Conservation (phyloP, 2,329 filamentous ascomycete species). For the Decorospora gaudefroyi region DNA sequence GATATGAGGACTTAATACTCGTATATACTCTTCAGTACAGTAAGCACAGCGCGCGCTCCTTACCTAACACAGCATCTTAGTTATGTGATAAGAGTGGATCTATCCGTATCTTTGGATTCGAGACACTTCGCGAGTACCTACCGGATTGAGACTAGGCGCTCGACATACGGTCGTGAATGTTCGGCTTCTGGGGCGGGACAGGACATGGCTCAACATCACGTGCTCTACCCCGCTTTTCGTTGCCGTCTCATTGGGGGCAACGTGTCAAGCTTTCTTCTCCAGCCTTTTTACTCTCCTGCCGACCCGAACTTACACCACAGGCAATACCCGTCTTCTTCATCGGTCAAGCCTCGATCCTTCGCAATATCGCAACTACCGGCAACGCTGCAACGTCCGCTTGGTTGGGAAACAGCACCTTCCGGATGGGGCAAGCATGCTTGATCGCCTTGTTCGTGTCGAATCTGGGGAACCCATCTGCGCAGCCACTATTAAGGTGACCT, state of each 20-base stretch:
- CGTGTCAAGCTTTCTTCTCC: not conserved
- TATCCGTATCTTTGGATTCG: constrained; percentile 16
- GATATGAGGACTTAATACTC: too few species aligned
- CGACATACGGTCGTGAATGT: constrained; percentile 1
- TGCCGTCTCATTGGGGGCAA: not conserved
- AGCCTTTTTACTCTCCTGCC: not conserved
- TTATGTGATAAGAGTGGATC: constrained; percentile 30
- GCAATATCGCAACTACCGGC: too few species aligned
- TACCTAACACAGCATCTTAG: constrained; percentile 9
- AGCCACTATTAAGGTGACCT: too few species aligned
- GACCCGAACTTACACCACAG: not conserved
- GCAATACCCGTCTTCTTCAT: not conserved
- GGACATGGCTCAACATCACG: constrained; percentile 14
- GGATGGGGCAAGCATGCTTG: too few species aligned
- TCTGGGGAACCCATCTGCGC: too few species aligned
- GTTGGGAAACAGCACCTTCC: too few species aligned
- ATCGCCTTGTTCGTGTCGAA: too few species aligned
- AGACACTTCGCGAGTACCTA: constrained; percentile 35
- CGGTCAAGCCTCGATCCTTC: not conserved
- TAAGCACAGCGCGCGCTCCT: constrained; percentile 3
- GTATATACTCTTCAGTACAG: too few species aligned
- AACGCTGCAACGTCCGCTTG: too few species aligned
- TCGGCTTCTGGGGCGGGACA: constrained; percentile 3
- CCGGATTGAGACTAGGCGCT: constrained; percentile 22
- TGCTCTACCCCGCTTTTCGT: constrained; percentile 16